A percentile compares a stretch with the other conserved stretches of the same genome.
Evolutionary conservation across 2,329 filamentous ascomycete species (phyloP).

Genomic region (Beauveria australis): DNA sequence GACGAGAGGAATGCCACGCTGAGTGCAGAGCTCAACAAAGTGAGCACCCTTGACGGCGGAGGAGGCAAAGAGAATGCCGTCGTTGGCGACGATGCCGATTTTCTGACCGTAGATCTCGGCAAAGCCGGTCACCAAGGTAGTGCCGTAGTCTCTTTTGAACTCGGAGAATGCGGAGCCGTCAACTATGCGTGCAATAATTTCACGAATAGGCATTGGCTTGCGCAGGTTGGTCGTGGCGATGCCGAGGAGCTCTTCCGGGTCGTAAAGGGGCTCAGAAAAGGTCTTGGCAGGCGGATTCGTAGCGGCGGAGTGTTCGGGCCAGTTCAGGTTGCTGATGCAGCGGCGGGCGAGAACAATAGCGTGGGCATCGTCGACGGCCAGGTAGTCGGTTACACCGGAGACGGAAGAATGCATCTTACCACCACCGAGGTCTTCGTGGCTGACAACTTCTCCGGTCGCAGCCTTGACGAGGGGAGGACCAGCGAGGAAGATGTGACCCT

Average conservation of each 20-base stretch:
- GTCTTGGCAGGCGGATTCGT: conserved; percentile 28
- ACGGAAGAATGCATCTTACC: conserved; percentile 83
- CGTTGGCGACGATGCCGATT: conserved; percentile 91
- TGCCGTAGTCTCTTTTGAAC: conserved; percentile 89
- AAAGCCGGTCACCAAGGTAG: conserved; percentile 85
- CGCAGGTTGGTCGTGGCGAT: conserved; percentile 88
- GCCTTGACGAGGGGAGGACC: conserved; percentile 93
- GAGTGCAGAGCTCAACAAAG: conserved; percentile 90
- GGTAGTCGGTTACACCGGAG: conserved; percentile 89
- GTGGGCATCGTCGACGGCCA: conserved; percentile 90
- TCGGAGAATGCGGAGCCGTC: conserved; percentile 86
- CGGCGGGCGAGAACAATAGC: conserved; percentile 78
- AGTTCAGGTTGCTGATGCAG: conserved; percentile 84
- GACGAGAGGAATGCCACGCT: conserved; percentile 80
- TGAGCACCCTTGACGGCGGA: conserved; percentile 90
- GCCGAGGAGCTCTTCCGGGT: conserved; percentile 70
- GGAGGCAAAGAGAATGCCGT: conserved; percentile 87
- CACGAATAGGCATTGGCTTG: conserved; percentile 74
- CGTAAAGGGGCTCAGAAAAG: conserved; percentile 71
- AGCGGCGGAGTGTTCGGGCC: conserved; percentile 47
- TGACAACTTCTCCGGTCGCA: conserved; percentile 87
- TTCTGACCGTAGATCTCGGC: conserved; percentile 82
- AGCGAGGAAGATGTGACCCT: conserved; percentile 96
- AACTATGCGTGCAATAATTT: conserved; percentile 87
- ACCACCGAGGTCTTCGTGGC: conserved; percentile 82